Percentiles rank a stretch among this genome's conserved stretches.
phyloP scores from a whole-genome alignment of 768 basidiomycete genomes.

The Megacollybia marginata region DNA sequence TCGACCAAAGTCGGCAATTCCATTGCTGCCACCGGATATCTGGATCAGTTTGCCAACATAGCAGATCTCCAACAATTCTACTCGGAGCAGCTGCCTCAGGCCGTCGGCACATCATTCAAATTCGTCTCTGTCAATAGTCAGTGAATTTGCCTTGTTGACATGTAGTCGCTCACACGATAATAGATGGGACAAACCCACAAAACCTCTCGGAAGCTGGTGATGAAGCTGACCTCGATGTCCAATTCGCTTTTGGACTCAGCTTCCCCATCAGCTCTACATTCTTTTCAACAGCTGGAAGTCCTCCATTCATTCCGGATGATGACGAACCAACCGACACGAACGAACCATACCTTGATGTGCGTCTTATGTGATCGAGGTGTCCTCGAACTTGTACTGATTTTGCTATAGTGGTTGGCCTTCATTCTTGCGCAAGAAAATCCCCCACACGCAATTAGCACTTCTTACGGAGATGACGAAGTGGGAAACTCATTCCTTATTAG shows the following conservation, averaged over 20 bases:
- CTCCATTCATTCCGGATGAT: conserved; percentile 4
- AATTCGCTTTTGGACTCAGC: conserved; percentile 59
- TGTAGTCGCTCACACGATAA: background rate
- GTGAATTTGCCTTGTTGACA: conserved; percentile 1
- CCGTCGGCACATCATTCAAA: conserved; percentile 42
- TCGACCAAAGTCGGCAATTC: conserved; percentile 36
- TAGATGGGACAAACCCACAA: conserved; percentile 60
- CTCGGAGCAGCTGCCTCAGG: conserved; percentile 37
- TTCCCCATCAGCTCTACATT: conserved; percentile 38
- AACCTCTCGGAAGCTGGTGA: conserved; percentile 40
- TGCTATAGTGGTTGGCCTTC: conserved; percentile 53
- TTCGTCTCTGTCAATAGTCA: conserved; percentile 38
- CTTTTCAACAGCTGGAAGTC: conserved; percentile 4
- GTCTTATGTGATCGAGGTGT: conserved; percentile 7
- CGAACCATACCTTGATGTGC: conserved; percentile 39
- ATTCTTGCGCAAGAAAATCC: conserved; percentile 36
- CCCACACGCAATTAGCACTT: conserved; percentile 62
- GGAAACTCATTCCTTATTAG: conserved; percentile 20
- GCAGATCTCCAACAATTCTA: conserved; percentile 48
- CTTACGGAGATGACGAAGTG: conserved; percentile 73
- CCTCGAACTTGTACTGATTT: conserved; percentile 9
- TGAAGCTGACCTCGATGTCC: conserved; percentile 65
- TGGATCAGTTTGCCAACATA: conserved; percentile 44
- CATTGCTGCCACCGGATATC: conserved; percentile 53
- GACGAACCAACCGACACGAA: conserved; percentile 29